A percentile compares a stretch with the other conserved stretches of the same genome.
Conservation (phyloP, 192 early-diverging fungal species). For the Entrophospora sp. region DNA sequence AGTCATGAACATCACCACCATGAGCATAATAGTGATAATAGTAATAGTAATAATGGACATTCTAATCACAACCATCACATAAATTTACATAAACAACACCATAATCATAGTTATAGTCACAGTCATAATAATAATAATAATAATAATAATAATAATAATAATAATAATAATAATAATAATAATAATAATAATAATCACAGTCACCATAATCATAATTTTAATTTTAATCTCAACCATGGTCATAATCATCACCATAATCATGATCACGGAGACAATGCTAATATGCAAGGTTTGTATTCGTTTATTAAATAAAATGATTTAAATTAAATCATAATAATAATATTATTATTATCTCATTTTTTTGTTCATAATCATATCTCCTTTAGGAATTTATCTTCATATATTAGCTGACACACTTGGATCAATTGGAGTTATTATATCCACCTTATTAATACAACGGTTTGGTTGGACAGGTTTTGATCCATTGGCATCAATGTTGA, state of each 20-base stretch:
- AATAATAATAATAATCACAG: slow-evolving; percentile 50
- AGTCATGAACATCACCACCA: slow-evolving; percentile 44
- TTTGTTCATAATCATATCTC: not conserved
- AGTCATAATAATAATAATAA: slow-evolving; percentile 68
- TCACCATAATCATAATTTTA: too few species aligned
- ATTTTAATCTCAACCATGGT: too few species aligned
- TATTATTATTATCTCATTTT: not conserved
- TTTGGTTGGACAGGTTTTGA: slow-evolving; percentile 96
- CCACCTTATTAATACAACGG: slow-evolving; percentile 75
- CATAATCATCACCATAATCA: slow-evolving; percentile 42
- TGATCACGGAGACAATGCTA: slow-evolving; percentile 63
- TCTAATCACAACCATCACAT: slow-evolving; percentile 24
- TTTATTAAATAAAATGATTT: too few species aligned
- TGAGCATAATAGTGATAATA: slow-evolving; percentile 23
- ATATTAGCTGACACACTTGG: slow-evolving; percentile 92
- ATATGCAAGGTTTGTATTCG: slow-evolving; percentile 67
- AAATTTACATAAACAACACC: slow-evolving; percentile 21
- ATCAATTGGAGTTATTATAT: slow-evolving; percentile 93
- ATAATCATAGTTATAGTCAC: slow-evolving; percentile 40
- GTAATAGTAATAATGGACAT: slow-evolving; percentile 23
- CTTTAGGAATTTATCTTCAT: slow-evolving; percentile 82
- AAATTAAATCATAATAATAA: slow-evolving; percentile 4
- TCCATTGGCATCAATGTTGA: slow-evolving; percentile 88
- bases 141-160: slow-evolving; percentile 41
- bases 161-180: slow-evolving; percentile 62